Evolutionary conservation across 257 asterid species (phyloP), one percentile per base, ranked within the genome.

Genomic region (Nicotiana sylvestris): DNA sequence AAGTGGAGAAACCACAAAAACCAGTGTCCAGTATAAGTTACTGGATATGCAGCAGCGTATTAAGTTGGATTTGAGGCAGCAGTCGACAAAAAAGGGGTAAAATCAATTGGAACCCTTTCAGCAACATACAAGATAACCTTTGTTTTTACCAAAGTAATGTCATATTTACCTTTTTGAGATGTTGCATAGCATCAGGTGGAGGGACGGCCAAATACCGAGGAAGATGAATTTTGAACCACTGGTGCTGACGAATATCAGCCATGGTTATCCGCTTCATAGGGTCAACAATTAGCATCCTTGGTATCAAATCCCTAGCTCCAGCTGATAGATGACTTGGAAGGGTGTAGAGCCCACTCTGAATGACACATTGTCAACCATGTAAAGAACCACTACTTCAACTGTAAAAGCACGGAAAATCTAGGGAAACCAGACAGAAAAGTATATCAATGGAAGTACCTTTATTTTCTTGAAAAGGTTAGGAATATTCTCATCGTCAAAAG

Each of bases 391-490:
- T 81, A 68, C 58, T 67, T 57, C 53, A 80, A 77, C 49, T 46
- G 37, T 35, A 56, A 83, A 77, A n/a, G 27, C 30, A 27, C 51
- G 49, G 76, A 77, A 70, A 78, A 76, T 56, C 37, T 2, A 39
- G 32, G 56, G 37, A 55, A 64, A 67, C 39, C 83, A 78, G 62
- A 49, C 79, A 84, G 76, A 85, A 67, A 82, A 81, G 21, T 76
- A 85, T 78, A 83, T 80, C 76, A 82, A 35, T 78, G 39, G 53
- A n/a, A 56, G 66, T 83, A 94, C 99, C 98, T 96, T 96, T 84
- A 96, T 96, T 89, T 96, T 96, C 89, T 92, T 92, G 92, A 96
- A 94, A 82, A 94, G 98, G 87, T 91, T 94, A 67, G 99, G 99
- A 37, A 96, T 94, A 79, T 96, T 96, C 85, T 94, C 99, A 86